A percentile compares a stretch with the other conserved stretches of the same genome.
These are phyloP conservation scores for Citrus sp. DNA, from an alignment of 345 rosid species.

Conservation along the genomic window DNA sequence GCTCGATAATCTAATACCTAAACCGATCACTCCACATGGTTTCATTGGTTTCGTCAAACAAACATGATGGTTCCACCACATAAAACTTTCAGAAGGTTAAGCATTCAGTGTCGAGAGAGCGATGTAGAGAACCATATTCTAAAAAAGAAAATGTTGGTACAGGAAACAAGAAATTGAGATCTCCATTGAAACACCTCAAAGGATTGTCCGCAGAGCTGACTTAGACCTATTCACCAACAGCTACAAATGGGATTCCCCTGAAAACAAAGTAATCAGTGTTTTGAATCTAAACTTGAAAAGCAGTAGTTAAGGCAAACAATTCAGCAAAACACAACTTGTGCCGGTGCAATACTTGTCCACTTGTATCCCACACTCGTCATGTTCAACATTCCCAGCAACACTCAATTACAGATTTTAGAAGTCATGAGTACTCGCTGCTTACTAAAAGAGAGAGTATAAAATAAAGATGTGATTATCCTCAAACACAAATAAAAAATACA, in stretches of 20 bases:
- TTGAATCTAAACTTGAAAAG: neutral
- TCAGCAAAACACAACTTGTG: neutral
- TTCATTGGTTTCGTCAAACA: no score
- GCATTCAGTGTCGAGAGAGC: no score
- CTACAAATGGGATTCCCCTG: constrained; percentile 1
- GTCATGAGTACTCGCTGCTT: neutral
- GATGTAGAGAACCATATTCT: neutral
- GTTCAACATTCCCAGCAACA: neutral
- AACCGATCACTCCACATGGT: no score
- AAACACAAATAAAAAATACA: neutral
- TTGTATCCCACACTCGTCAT: neutral
- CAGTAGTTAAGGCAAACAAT: neutral
- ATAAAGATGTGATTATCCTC: neutral
- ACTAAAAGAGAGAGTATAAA: neutral
- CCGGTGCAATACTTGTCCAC: neutral
- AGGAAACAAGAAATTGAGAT: neutral
- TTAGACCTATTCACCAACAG: neutral
- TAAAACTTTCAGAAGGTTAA: neutral
- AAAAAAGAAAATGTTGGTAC: neutral
- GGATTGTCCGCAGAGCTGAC: neutral
- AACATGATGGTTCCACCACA: neutral
- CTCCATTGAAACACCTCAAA: neutral
- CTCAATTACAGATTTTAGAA: neutral
- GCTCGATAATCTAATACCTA: no score
- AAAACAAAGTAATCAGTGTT: neutral